Conservation (phyloP, 1,139 yeast genomes). For the Pichia cactophila region DNA sequence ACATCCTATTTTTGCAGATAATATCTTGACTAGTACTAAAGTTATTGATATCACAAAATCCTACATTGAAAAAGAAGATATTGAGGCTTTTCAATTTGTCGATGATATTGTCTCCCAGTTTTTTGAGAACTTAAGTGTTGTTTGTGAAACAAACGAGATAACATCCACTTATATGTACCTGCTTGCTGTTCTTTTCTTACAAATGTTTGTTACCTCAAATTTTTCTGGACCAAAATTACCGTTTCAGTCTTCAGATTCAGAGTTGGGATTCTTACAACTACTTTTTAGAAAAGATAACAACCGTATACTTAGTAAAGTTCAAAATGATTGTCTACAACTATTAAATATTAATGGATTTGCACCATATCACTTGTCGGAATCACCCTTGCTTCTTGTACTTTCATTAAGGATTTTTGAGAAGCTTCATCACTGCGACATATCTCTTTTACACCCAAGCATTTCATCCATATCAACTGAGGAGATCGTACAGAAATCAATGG, state of each 20-base stretch:
- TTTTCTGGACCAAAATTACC: constrained; percentile 74
- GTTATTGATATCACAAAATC: constrained; percentile 5
- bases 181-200: constrained; percentile 52
- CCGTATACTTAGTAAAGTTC: constrained; percentile 12
- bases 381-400: constrained; percentile 40
- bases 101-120: constrained; percentile 7
- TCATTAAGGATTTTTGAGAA: constrained; percentile 46
- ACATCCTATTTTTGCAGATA: constrained; percentile 4
- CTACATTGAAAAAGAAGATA: neutral
- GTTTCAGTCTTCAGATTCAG: constrained; percentile 19
- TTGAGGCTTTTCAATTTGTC: constrained; percentile 5
- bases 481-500: constrained; percentile 19
- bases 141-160: constrained; percentile 2
- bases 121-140: constrained; percentile 1
- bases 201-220: constrained; percentile 66
- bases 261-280: constrained; percentile 23
- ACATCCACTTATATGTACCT: constrained; percentile 16
- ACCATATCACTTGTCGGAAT: constrained; percentile 52
- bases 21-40: neutral
- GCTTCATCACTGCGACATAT: constrained; percentile 31
- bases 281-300: constrained; percentile 4
- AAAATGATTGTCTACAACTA: constrained; percentile 25
- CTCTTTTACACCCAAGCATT: constrained; percentile 25
- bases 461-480: constrained; percentile 19
- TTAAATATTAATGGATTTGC: constrained; percentile 54